Evolutionary conservation across 2,329 filamentous ascomycete species (phyloP), one percentile per base, ranked within the genome.

Genomic region (Chalaropsis thielavioides): DNA sequence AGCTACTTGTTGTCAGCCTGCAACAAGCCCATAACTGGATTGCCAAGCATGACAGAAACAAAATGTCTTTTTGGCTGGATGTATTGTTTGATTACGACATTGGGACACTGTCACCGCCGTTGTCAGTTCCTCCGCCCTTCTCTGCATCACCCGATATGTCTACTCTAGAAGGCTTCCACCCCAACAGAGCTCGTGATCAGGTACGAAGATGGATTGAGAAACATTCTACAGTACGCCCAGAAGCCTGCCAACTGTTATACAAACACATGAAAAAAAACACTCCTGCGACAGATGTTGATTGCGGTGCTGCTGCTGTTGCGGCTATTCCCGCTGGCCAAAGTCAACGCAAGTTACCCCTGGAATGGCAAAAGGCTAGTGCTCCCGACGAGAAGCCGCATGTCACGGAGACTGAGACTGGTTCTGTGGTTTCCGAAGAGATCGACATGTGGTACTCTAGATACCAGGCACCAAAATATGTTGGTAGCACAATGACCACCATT

Each of bases 21-120:
- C 84, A 87, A 70, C 83, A 87, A 71, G 81, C 83, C 1, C 84
- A 87, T 69, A 87, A 87, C 71, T 86, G 84, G 83, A 85, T 83
- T 0, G 83, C 84, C 65, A 85, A 85, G 68, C 84, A 87, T 69
- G 84, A 87, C 70, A 76, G 84, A 43, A 86, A 86, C 72, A 87
- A 87, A 71, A 87, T 86, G 83, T 79, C 81, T 0, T 87, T 87
- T 67, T 87, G 84, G 84, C 82, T 81, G 65, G 82, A 84, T 64
- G 82, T 86, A 35, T 74, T 87, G 7, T 86, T 86, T 64, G 83
- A 87, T 64, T 82, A 83, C 38, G 78, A 80, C 38, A 76, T 76
- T 6, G 75, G 61, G 6, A 59, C 67, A n/a, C 63, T 64, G 13
- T 63, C 58, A 74, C 2, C 73, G 76, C 38, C 76, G 76, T 8